These are phyloP conservation scores for Leccinum incarnatum DNA, from an alignment of 768 basidiomycete species.

Conservation along the genomic window DNA sequence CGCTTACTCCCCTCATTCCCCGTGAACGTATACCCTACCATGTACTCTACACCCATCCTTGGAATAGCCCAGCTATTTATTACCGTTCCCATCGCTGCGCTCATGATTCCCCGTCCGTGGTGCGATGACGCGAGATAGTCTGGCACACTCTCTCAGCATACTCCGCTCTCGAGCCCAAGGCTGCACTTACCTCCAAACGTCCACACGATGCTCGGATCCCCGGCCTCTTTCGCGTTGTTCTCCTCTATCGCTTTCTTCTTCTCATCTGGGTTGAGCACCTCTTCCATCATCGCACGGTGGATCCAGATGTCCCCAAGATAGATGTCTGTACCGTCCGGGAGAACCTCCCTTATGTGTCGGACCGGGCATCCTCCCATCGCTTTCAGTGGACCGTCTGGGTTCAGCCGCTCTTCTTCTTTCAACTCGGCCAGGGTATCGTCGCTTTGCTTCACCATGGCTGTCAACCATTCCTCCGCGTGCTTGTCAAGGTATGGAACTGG, in stretches of 20 bases:
- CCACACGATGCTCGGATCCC: constrained; percentile 60
- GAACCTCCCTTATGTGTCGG: constrained; percentile 49
- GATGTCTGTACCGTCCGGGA: constrained; percentile 51
- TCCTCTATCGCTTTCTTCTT: constrained; percentile 34
- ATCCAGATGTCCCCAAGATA: constrained; percentile 45
- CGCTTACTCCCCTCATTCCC: constrained; percentile 60
- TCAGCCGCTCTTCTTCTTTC: constrained; percentile 13
- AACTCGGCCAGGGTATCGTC: constrained; percentile 21
- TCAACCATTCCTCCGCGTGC: constrained; percentile 40
- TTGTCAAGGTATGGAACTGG: constrained; percentile 53
- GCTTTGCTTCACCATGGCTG: constrained; percentile 16
- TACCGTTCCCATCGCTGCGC: constrained; percentile 54
- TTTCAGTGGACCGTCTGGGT: constrained; percentile 25
- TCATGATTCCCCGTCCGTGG: constrained; percentile 73
- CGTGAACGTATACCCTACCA: constrained; percentile 43
- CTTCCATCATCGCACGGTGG: constrained; percentile 25
- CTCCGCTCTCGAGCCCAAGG: background rate
- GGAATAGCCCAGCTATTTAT: constrained; percentile 61
- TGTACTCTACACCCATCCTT: constrained; percentile 52
- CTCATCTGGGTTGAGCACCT: constrained; percentile 37
- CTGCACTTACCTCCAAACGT: constrained; percentile 51
- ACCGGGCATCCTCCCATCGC: constrained; percentile 49
- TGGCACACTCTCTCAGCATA: constrained; percentile 23
- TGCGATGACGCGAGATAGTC: constrained; percentile 61
- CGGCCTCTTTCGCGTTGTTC: constrained; percentile 41